A percentile compares a stretch with the other conserved stretches of the same genome.
Conservation (phyloP, 495 filamentous ascomycete genomes). For the Penicillium psychrofluorescens region DNA sequence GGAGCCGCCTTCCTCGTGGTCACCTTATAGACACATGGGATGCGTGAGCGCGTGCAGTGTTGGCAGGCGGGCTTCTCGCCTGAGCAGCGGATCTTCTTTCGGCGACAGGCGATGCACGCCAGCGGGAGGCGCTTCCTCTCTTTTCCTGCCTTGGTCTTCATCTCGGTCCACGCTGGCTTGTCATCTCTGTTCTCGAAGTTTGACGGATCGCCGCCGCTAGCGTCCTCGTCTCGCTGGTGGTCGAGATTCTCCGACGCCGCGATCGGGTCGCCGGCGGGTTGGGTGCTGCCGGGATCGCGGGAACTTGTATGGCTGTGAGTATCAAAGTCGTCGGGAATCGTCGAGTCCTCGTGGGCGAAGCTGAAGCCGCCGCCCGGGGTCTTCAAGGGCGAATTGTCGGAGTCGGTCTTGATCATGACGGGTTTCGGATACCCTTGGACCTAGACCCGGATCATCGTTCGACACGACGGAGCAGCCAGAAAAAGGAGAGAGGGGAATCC, state of each 20-base stretch:
- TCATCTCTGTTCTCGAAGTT: constrained; percentile 31
- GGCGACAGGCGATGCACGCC: constrained; percentile 90
- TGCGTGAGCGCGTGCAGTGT: constrained; percentile 87
- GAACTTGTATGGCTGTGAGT: constrained; percentile 39
- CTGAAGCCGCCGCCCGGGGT: constrained; percentile 19
- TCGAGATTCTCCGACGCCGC: constrained; percentile 9
- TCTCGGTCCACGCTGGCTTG: constrained; percentile 80
- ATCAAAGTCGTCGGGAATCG: constrained; percentile 32
- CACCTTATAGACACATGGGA: constrained; percentile 98
- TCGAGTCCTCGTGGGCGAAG: constrained; percentile 23
- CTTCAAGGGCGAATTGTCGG: constrained; percentile 31
- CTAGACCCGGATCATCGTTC: constrained; percentile 34
- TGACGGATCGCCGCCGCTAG: constrained; percentile 37
- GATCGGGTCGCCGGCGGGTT: constrained; percentile 16
- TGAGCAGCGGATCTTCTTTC: constrained; percentile 97
- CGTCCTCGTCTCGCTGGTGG: constrained; percentile 2
- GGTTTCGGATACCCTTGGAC: constrained; percentile 35
- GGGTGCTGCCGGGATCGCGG: constrained; percentile 30
- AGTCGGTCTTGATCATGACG: constrained; percentile 38
- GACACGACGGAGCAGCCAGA: constrained; percentile 6
- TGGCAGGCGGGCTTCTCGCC: constrained; percentile 97
- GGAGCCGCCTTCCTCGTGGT: constrained; percentile 94
- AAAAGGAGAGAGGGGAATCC: constrained; percentile 1
- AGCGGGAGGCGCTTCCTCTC: constrained; percentile 88
- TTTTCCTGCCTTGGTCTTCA: constrained; percentile 97